Evolutionary conservation across 1,284 basidiomycete genomes (phyloP).

Genomic region (Sanghuangporus baumii): DNA sequence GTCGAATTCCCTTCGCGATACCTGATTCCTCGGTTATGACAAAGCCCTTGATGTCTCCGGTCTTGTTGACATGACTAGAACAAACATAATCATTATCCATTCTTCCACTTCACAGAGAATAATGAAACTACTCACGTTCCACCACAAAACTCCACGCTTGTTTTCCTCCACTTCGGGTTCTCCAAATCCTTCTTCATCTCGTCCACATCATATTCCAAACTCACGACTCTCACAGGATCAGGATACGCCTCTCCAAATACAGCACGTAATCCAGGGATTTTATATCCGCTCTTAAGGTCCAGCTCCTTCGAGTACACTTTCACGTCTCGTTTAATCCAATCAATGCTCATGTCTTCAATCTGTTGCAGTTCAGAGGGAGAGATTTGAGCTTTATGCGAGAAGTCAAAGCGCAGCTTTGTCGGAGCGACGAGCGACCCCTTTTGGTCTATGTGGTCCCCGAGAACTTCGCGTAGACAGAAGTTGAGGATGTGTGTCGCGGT

Average conservation of each 20-base stretch:
- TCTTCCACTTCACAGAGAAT: neutral
- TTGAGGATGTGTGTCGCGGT: slow-evolving; percentile 99
- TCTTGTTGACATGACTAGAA: slow-evolving; percentile 85
- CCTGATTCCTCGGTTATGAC: slow-evolving; percentile 94
- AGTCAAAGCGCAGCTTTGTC: slow-evolving; percentile 95
- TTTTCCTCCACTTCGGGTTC: slow-evolving; percentile 86
- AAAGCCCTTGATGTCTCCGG: slow-evolving; percentile 94
- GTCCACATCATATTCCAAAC: slow-evolving; percentile 82
- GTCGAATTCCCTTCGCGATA: slow-evolving; percentile 96
- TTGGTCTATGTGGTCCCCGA: slow-evolving; percentile 97
- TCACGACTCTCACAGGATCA: slow-evolving; percentile 94
- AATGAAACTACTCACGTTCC: slow-evolving; percentile 69
- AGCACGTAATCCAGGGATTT: slow-evolving; percentile 90
- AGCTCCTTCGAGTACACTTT: slow-evolving; percentile 88
- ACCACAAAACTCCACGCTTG: slow-evolving; percentile 96
- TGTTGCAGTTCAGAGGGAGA: slow-evolving; percentile 66
- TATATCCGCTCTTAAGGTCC: slow-evolving; percentile 72
- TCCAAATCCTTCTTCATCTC: slow-evolving; percentile 82
- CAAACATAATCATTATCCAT: slow-evolving; percentile 9
- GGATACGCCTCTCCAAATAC: slow-evolving; percentile 99
- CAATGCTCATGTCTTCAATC: slow-evolving; percentile 81
- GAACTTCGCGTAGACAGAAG: slow-evolving; percentile 84
- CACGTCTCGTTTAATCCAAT: slow-evolving; percentile 90
- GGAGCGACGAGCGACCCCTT: slow-evolving; percentile 97
- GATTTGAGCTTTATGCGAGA: slow-evolving; percentile 92